phyloP scores from a whole-genome alignment of 768 basidiomycete species.

The Pulveroboletus sp. region DNA sequence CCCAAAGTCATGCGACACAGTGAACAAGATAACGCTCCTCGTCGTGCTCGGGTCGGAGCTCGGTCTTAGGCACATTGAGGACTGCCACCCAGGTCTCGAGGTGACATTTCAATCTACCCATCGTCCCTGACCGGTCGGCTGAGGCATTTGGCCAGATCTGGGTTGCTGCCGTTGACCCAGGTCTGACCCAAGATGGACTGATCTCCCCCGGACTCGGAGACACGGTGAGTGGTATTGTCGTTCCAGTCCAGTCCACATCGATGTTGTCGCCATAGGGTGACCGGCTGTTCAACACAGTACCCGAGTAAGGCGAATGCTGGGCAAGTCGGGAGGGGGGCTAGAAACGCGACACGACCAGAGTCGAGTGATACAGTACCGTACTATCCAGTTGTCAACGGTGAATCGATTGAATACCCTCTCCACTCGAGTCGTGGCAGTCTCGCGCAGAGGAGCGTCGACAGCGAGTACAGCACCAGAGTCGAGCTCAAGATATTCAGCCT shows the following conservation, averaged over 20 bases:
- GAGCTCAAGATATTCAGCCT: too few relatives aligned
- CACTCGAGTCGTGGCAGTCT: background rate
- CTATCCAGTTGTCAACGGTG: background rate
- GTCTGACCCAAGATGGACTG: slow-evolving; percentile 68
- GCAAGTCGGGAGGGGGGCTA: background rate
- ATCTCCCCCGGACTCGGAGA: slow-evolving; percentile 92
- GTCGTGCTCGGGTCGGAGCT: slow-evolving; percentile 73
- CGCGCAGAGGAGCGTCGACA: too few relatives aligned
- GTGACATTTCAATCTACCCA: slow-evolving; percentile 32
- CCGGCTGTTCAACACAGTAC: slow-evolving; percentile 75
- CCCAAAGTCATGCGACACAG: slow-evolving; percentile 30
- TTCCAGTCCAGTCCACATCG: background rate
- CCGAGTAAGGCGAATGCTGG: slow-evolving; percentile 21
- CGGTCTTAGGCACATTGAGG: slow-evolving; percentile 64
- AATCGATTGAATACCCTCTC: background rate
- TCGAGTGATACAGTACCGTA: too few relatives aligned
- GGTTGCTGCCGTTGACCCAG: slow-evolving; percentile 75
- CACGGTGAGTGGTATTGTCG: slow-evolving; percentile 48
- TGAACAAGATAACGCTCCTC: slow-evolving; percentile 73
- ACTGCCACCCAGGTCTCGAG: slow-evolving; percentile 75
- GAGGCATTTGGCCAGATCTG: slow-evolving; percentile 58
- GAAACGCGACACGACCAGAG: background rate
- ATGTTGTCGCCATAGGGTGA: slow-evolving; percentile 55
- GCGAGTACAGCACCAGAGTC: too few relatives aligned
- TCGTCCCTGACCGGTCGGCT: background rate